phyloP scores from a whole-genome alignment of 1,284 basidiomycete species.

The Ganoderma meredithae region DNA sequence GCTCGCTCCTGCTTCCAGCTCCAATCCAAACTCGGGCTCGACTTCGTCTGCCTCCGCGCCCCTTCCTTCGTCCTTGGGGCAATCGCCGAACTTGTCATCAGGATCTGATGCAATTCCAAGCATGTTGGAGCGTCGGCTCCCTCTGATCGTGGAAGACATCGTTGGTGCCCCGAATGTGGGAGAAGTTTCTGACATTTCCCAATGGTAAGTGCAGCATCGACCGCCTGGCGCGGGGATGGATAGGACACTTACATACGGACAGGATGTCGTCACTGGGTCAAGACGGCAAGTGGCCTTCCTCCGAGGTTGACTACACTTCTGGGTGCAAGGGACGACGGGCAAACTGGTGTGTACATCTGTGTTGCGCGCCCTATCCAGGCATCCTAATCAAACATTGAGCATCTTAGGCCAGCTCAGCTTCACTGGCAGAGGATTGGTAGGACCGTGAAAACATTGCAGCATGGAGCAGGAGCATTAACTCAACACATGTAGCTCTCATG shows the following conservation, averaged over 20 bases:
- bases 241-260: background rate
- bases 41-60: background rate
- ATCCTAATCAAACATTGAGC: background rate
- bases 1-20: background rate
- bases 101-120: conserved; percentile 23
- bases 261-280: conserved; percentile 54
- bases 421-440: conserved; percentile 70
- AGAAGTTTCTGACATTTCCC: conserved; percentile 22
- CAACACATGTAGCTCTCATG: conserved; percentile 39
- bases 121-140: conserved; percentile 29
- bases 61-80: background rate
- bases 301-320: conserved; percentile 61
- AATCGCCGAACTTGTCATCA: conserved; percentile 2
- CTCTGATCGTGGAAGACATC: conserved; percentile 15
- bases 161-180: conserved; percentile 12
- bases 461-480: background rate
- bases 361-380: background rate
- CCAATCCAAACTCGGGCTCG: background rate
- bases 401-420: conserved; percentile 54
- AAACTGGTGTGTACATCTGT: conserved; percentile 53
- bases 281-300: conserved; percentile 63
- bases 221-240: background rate
- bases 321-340: conserved; percentile 66
- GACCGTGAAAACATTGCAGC: conserved; percentile 28
- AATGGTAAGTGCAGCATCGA: conserved; percentile 28